Evolutionary conservation across 306 rosid species (phyloP).

Genomic region (Vigna unguiculata): DNA sequence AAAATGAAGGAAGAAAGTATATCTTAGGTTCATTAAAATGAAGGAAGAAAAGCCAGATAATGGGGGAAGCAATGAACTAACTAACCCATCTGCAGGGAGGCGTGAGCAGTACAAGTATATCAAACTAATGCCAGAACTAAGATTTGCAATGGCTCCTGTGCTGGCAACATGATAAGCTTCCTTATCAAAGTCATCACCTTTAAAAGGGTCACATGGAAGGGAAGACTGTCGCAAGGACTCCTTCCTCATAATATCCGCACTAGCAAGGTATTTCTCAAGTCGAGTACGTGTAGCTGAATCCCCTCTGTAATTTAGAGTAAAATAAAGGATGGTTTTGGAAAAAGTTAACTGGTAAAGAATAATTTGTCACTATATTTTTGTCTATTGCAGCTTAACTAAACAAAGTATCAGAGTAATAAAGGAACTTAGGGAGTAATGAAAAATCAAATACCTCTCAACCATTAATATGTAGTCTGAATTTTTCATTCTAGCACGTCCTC

Average conservation of each 20-base stretch:
- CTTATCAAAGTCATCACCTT: conserved; percentile 49
- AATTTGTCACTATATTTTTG: conserved; percentile 5
- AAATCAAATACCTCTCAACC: conserved; percentile 67
- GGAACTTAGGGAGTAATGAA: not conserved
- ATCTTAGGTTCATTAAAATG: conserved; percentile 22
- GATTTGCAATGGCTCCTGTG: conserved; percentile 72
- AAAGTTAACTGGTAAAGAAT: not conserved
- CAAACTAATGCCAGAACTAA: conserved; percentile 70
- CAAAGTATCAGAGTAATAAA: conserved; percentile 3
- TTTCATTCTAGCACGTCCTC: conserved; percentile 88
- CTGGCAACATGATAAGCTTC: conserved; percentile 69
- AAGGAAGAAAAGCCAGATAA: conserved; percentile 16
- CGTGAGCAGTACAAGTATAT: conserved; percentile 75
- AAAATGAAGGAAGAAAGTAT: conserved; percentile 8
- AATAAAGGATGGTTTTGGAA: conserved; percentile 9
- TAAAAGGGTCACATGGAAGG: conserved; percentile 61
- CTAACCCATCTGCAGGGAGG: not conserved
- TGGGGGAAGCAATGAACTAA: conserved; percentile 3
- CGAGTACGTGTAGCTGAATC: conserved; percentile 67
- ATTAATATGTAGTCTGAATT: conserved; percentile 80
- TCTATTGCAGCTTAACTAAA: conserved; percentile 5
- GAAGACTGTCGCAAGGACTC: conserved; percentile 71
- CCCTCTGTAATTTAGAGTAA: conserved; percentile 59
- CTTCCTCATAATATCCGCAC: conserved; percentile 75
- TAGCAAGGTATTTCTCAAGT: conserved; percentile 66